Evolutionary conservation across 345 rosid species (phyloP).

Genomic region (Abelmoschus esculentus): DNA sequence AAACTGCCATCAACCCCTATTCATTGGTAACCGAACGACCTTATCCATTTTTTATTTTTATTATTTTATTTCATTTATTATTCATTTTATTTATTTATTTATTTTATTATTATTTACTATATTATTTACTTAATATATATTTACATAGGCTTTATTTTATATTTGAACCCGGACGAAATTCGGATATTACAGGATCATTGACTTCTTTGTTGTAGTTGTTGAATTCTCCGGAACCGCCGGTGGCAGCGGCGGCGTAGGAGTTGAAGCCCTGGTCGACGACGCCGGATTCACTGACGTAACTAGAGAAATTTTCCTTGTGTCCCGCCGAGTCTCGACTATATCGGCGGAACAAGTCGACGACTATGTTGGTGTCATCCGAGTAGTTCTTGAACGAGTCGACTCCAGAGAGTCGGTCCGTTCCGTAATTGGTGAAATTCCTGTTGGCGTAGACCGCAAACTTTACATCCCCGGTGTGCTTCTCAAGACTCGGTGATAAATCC

Average conservation of each 20-base stretch:
- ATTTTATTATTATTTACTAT: no score
- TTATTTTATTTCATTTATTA: no score
- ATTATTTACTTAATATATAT: no score
- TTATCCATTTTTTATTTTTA: no score
- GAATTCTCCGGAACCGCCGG: conserved; percentile 65
- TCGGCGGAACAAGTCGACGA: conserved; percentile 45
- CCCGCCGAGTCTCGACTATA: conserved; percentile 42
- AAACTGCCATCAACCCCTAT: no score
- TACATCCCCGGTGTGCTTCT: conserved; percentile 38
- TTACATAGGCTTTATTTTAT: no score
- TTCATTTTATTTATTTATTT: no score
- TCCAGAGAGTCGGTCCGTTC: conserved; percentile 41
- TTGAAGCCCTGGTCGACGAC: conserved; percentile 69
- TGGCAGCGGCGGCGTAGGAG: conserved; percentile 53
- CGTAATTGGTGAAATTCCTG: conserved; percentile 79
- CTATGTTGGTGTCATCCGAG: conserved; percentile 27
- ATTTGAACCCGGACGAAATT: no score
- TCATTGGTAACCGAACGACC: no score
- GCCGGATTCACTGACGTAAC: conserved; percentile 32
- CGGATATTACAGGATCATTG: no score
- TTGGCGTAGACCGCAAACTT: conserved; percentile 44
- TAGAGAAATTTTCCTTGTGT: conserved; percentile 37
- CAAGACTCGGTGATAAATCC: conserved; percentile 34
- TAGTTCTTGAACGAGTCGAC: conserved; percentile 47
- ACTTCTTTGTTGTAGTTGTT: conserved; percentile 39